Percentiles rank a stretch among this genome's conserved stretches.
Conservation (phyloP, 768 basidiomycete species). For the Lanmaoa pseudosensibilis region DNA sequence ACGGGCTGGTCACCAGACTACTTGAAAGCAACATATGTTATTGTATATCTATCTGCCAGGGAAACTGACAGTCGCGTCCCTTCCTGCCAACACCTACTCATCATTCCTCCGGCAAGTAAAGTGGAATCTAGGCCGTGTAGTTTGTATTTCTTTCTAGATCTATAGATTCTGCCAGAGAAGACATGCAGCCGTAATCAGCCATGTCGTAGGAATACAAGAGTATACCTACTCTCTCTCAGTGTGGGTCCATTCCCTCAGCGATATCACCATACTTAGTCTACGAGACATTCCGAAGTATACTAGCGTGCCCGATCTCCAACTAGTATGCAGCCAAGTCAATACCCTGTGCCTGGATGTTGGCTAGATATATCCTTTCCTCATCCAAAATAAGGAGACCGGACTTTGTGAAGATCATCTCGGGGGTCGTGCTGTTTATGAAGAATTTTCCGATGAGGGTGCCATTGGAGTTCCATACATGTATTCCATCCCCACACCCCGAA, state of each 20-base stretch:
- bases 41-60: no score
- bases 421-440: slow-evolving; percentile 28
- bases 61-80: background rate
- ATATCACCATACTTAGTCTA: background rate
- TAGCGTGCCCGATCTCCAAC: background rate
- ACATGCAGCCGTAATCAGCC: no score
- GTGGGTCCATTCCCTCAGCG: background rate
- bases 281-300: background rate
- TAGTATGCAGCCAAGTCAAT: slow-evolving; percentile 11
- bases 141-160: background rate
- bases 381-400: slow-evolving; percentile 41
- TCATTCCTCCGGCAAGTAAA: no score
- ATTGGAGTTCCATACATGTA: slow-evolving; percentile 55
- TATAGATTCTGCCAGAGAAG: background rate
- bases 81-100: background rate
- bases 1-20: no score
- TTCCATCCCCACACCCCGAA: slow-evolving; percentile 64
- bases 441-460: slow-evolving; percentile 41
- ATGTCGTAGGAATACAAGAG: no score
- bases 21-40: background rate
- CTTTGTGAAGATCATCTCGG: slow-evolving; percentile 44
- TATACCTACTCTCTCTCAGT: background rate
- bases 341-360: slow-evolving; percentile 32
- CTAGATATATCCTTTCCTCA: slow-evolving; percentile 30
- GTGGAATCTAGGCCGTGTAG: no score